Base-by-base conservation (phyloP, 2,329 filamentous ascomycete species). In the Fusarium siculi region DNA sequence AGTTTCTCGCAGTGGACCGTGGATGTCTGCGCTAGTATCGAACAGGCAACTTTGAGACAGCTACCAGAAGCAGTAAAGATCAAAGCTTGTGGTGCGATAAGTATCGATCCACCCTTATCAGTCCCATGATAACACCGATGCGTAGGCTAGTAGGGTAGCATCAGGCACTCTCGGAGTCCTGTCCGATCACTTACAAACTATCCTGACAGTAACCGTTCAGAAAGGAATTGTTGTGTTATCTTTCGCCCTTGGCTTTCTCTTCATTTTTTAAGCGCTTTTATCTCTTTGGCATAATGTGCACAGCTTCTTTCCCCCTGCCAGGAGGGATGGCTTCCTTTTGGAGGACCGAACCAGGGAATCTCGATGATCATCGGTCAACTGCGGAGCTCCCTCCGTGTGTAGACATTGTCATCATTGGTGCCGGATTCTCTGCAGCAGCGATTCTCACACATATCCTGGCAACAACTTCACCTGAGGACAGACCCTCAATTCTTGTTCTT, bases 191-290 rank as follows among this genome's bases (percentile, higher is more conserved):
- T 18, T 49, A n/a, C 28, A 30, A 30, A 30, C 46, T n/a, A 4
- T 12, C 14, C 14, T 0, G 9, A 30, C 6, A 30, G 19, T 4
- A 7, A 3, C 7, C 19, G 7, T 3, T 0, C 19, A 11, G 4
- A 2, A n/a, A 12, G 4, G 0, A 3, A 30, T 30, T 30, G 2
- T 6, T 49, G 19, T 18, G 4, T 11, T 49, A 32, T 49, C 28
- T n/a, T 30, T 4, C 30, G 6, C 15, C 15, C 7, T 4, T 49
- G 15, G 6, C 19, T 18, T n/a, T n/a, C 14, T 18, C 1, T 18
- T 4, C 9, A 4, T 9, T 16, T 9, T 0, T 4, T 0, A 3
- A 5, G 0, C 1, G 2, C 18, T 25, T 0, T 7, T 25, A 11
- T 21, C 4, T 19, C 4, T 25, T 3, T 11, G 1, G 0, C 12